Percentiles rank a stretch among this genome's conserved stretches.
phyloP scores from a whole-genome alignment of 805 yeast species.

The Candida railenensis region DNA sequence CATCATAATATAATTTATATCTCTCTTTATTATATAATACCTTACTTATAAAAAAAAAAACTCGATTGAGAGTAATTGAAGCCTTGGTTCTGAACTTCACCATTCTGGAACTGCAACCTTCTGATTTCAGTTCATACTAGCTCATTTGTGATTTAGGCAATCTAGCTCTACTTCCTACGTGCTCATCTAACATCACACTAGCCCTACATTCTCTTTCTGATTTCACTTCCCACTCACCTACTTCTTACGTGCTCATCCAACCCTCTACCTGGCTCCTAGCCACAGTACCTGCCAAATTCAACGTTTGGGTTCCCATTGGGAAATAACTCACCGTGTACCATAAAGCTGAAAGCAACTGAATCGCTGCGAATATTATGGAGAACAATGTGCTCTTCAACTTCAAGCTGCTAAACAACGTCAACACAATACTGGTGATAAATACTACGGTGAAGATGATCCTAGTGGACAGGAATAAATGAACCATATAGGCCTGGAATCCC shows the following conservation, averaged over 20 bases:
- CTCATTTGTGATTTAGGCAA: too few relatives aligned
- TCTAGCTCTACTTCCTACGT: too few relatives aligned
- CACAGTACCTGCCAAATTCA: slow-evolving; percentile 40
- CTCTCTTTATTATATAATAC: not conserved
- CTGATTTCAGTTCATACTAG: too few relatives aligned
- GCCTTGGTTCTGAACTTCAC: too few relatives aligned
- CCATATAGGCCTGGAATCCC: slow-evolving; percentile 39
- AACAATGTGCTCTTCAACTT: slow-evolving; percentile 35
- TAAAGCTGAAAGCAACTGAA: slow-evolving; percentile 39
- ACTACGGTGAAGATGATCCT: slow-evolving; percentile 37
- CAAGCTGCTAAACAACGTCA: slow-evolving; percentile 39
- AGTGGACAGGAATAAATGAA: slow-evolving; percentile 42
- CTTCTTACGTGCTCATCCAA: too few relatives aligned
- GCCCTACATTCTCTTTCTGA: too few relatives aligned
- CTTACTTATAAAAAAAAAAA: too few relatives aligned
- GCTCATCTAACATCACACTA: too few relatives aligned
- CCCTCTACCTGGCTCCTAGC: slow-evolving; percentile 44
- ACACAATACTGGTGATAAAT: slow-evolving; percentile 36
- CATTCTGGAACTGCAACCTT: too few relatives aligned
- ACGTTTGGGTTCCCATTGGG: slow-evolving; percentile 46
- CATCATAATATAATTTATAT: too few relatives aligned
- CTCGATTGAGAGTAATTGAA: too few relatives aligned
- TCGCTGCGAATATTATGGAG: slow-evolving; percentile 39
- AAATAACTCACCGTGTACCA: slow-evolving; percentile 49
- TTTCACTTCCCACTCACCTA: too few relatives aligned